Conservation (phyloP, 2,329 filamentous ascomycete species). For the Cylindrodendrum hubeiense region DNA sequence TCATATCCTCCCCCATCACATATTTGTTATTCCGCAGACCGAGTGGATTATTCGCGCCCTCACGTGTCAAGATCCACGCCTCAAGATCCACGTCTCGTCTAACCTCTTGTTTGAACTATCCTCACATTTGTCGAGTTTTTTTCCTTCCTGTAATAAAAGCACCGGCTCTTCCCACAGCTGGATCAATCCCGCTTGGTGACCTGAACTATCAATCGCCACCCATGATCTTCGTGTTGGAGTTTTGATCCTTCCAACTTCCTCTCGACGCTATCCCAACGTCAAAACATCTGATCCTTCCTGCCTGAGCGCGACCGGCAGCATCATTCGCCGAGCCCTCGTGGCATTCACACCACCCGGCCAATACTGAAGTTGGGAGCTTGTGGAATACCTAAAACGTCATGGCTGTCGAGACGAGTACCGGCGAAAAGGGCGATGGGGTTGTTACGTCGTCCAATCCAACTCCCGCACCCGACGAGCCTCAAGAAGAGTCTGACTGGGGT, state of each 20-base stretch:
- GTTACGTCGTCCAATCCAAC: neutral
- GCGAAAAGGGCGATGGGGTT: slow-evolving; percentile 6
- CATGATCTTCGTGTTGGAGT: neutral
- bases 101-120: neutral
- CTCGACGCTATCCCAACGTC: neutral
- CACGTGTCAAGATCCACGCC: too few relatives aligned
- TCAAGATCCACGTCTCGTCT: neutral
- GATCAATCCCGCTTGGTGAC: neutral
- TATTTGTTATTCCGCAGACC: neutral
- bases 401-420: neutral
- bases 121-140: neutral
- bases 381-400: neutral
- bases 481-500: slow-evolving; percentile 5
- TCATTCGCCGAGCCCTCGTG: neutral
- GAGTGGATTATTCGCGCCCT: neutral
- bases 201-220: too few relatives aligned
- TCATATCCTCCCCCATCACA: neutral
- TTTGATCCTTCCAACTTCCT: neutral
- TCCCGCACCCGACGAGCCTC: neutral
- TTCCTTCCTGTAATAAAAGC: neutral
- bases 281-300: too few relatives aligned
- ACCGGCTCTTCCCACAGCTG: neutral
- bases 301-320: neutral
- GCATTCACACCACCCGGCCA: neutral
- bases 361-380: neutral